Conservation (phyloP, 2,329 filamentous ascomycete genomes). For the Xylaria hypoxylon region DNA sequence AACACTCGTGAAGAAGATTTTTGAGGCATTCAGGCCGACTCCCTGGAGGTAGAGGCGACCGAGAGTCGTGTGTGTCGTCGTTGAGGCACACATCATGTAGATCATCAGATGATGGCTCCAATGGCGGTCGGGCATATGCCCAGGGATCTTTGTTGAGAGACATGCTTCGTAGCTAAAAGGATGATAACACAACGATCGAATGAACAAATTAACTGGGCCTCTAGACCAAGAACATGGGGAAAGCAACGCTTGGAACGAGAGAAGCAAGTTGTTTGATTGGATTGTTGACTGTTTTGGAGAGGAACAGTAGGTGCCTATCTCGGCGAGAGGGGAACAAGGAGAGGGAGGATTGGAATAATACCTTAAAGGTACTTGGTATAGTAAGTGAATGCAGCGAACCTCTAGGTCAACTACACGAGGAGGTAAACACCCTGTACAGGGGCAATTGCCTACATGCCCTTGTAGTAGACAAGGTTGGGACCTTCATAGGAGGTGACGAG, state of each 20-base stretch:
- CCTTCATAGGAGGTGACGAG: no score
- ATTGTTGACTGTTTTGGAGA: constrained; percentile 28
- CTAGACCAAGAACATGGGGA: constrained; percentile 33
- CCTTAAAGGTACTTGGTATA: background rate
- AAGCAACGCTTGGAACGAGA: constrained; percentile 41
- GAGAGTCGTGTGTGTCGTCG: constrained; percentile 44
- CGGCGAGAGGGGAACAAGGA: constrained; percentile 1
- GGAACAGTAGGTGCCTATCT: constrained; percentile 11
- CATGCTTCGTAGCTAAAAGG: constrained; percentile 38
- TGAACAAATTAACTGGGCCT: constrained; percentile 28
- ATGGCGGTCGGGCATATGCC: constrained; percentile 38
- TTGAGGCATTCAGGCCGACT: constrained; percentile 47
- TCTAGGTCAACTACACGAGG: background rate
- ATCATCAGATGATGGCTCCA: constrained; percentile 41
- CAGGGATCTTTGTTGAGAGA: constrained; percentile 43
- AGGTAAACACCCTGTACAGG: background rate
- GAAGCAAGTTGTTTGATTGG: constrained; percentile 35
- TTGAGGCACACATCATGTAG: constrained; percentile 50
- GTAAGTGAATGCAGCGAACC: background rate
- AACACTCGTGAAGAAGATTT: constrained; percentile 45
- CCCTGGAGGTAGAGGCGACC: constrained; percentile 41
- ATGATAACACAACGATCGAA: constrained; percentile 34
- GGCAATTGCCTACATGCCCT: background rate
- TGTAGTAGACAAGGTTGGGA: background rate
- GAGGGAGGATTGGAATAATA: background rate